A percentile compares a stretch with the other conserved stretches of the same genome.
Conservation (phyloP, 768 basidiomycete species). For the Rhizopogon vulgaris region DNA sequence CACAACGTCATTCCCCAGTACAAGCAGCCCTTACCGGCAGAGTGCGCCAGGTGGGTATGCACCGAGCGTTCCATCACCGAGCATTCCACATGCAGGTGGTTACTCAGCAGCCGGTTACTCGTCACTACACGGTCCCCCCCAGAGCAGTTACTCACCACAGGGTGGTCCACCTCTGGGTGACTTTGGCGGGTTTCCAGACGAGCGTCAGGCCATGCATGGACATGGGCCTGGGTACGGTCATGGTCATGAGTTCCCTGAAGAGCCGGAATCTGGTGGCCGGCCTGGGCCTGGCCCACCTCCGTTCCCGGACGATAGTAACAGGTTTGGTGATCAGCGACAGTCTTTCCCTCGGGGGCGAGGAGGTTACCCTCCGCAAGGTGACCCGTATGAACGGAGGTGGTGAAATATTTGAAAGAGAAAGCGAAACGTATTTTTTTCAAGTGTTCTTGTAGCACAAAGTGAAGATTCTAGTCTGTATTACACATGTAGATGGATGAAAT, state of each 20-base stretch:
- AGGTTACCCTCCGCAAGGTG: constrained; percentile 1
- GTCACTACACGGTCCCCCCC: not conserved
- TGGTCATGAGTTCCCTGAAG: constrained; percentile 33
- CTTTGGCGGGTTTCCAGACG: constrained; percentile 6
- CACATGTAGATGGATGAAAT: not conserved
- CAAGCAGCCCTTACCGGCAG: not conserved
- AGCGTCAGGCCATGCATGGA: constrained; percentile 9
- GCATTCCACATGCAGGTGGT: not conserved
- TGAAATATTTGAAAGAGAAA: not conserved
- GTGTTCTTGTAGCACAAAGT: too few relatives aligned
- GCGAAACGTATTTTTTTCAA: not conserved
- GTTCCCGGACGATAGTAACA: not conserved
- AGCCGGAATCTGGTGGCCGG: constrained; percentile 24
- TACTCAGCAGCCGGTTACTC: not conserved
- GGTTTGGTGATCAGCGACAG: not conserved
- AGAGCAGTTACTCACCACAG: constrained; percentile 1
- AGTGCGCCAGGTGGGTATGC: not conserved
- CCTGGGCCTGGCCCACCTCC: not conserved
- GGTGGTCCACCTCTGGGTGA: constrained; percentile 16
- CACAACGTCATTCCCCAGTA: not conserved
- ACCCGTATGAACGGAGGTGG: not conserved
- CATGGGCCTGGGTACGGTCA: constrained; percentile 23
- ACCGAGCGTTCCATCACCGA: not conserved
- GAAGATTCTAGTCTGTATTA: not conserved
- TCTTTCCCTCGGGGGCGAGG: not conserved